Evolutionary conservation across 768 basidiomycete genomes (phyloP).

Genomic region (Neoboletus brunneissimus): DNA sequence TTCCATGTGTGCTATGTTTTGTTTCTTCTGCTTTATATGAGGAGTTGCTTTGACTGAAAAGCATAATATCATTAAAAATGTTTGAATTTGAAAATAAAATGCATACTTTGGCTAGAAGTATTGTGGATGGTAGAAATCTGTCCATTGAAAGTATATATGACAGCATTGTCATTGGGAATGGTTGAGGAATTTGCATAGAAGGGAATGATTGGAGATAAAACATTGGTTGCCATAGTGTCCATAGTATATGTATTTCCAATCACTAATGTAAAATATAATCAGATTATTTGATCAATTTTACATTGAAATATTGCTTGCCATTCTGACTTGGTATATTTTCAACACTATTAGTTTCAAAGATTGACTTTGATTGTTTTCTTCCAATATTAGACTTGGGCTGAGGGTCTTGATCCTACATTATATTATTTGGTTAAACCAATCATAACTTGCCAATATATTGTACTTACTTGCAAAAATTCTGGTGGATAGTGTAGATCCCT

Average conservation of each 20-base stretch:
- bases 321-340: background rate
- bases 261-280: background rate
- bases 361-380: background rate
- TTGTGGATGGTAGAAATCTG: too few relatives aligned
- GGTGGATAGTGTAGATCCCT: background rate
- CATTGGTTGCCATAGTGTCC: background rate
- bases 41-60: background rate
- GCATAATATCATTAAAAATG: background rate
- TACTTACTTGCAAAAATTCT: slow-evolving; percentile 10
- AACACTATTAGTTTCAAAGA: background rate
- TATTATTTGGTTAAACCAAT: background rate
- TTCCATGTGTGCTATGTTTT: background rate
- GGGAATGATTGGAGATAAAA: too few relatives aligned
- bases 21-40: too few relatives aligned
- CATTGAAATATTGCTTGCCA: background rate
- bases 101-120: background rate
- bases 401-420: background rate
- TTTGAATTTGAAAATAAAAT: background rate
- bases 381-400: background rate
- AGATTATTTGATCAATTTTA: background rate
- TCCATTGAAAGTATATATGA: too few relatives aligned
- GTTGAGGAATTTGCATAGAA: background rate
- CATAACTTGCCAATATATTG: background rate
- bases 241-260: too few relatives aligned
- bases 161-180: too few relatives aligned